phyloP scores from a whole-genome alignment of 2,329 filamentous ascomycete species.

The Macrophomina tecta region DNA sequence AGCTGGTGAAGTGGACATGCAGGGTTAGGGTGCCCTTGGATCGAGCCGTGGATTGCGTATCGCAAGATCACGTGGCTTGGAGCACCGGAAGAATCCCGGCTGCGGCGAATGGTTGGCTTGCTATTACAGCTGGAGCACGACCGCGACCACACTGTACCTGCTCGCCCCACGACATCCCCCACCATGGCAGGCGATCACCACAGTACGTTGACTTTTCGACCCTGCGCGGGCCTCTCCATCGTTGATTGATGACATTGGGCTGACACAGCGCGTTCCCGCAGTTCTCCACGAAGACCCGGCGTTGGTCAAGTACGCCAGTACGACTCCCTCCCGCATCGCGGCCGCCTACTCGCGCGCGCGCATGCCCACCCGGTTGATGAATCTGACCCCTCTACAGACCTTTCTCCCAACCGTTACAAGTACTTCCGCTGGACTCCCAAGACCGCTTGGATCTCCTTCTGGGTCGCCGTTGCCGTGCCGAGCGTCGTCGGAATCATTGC shows the following conservation, averaged over 20 bases:
- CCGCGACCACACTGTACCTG: constrained; percentile 16
- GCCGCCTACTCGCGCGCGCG: constrained; percentile 8
- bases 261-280: constrained; percentile 34
- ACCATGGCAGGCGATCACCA: constrained; percentile 28
- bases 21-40: neutral
- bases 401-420: constrained; percentile 84
- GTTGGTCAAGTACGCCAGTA: constrained; percentile 61
- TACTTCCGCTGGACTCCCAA: constrained; percentile 93
- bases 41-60: neutral
- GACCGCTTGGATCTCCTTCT: constrained; percentile 79
- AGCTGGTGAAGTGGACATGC: neutral
- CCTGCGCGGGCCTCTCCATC: neutral
- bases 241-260: neutral
- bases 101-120: neutral
- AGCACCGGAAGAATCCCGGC: neutral
- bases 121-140: constrained; percentile 15
- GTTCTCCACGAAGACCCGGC: constrained; percentile 61
- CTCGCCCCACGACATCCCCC: constrained; percentile 5
- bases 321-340: constrained; percentile 40
- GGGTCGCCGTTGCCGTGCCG: constrained; percentile 78
- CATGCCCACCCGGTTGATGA: neutral
- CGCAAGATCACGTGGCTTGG: neutral
- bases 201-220: neutral
- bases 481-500: constrained; percentile 71
- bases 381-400: constrained; percentile 61